These are phyloP conservation scores for Begonia fuchsioides DNA, from an alignment of 306 rosid genomes.

Conservation along the genomic window DNA sequence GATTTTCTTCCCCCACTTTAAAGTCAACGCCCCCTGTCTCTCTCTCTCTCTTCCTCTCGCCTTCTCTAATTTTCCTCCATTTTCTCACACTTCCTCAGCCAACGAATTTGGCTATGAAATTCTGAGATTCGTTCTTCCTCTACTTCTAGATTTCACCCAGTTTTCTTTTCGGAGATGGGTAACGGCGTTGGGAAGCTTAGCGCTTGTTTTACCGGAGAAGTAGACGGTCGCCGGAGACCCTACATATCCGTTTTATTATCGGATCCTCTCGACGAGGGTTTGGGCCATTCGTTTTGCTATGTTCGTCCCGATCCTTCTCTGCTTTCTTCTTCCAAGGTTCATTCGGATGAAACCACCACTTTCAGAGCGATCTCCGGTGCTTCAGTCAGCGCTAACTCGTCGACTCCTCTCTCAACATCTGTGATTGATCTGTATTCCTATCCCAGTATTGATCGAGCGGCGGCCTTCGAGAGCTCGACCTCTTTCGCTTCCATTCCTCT, in stretches of 20 bases:
- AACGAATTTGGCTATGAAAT: conserved; percentile 24
- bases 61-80: conserved; percentile 10
- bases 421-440: conserved; percentile 65
- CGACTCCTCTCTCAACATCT: conserved; percentile 83
- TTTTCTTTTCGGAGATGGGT: conserved; percentile 37
- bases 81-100: neutral
- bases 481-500: conserved; percentile 90
- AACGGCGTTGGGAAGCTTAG: conserved; percentile 72
- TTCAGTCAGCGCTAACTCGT: conserved; percentile 90
- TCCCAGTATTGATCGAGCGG: conserved; percentile 65
- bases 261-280: conserved; percentile 67
- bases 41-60: conserved; percentile 16
- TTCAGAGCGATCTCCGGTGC: conserved; percentile 93
- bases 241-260: conserved; percentile 38
- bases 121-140: neutral
- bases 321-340: conserved; percentile 61
- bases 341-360: conserved; percentile 87
- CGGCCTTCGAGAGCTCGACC: conserved; percentile 84
- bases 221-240: conserved; percentile 27
- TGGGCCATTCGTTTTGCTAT: conserved; percentile 90
- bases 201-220: conserved; percentile 61
- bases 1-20: neutral
- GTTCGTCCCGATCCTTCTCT: conserved; percentile 79
- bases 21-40: conserved; percentile 60
- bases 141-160: neutral